Evolutionary conservation across 2,329 filamentous ascomycete species (phyloP), one percentile per base, ranked within the genome.

Genomic region (Calonectria pteridis): DNA sequence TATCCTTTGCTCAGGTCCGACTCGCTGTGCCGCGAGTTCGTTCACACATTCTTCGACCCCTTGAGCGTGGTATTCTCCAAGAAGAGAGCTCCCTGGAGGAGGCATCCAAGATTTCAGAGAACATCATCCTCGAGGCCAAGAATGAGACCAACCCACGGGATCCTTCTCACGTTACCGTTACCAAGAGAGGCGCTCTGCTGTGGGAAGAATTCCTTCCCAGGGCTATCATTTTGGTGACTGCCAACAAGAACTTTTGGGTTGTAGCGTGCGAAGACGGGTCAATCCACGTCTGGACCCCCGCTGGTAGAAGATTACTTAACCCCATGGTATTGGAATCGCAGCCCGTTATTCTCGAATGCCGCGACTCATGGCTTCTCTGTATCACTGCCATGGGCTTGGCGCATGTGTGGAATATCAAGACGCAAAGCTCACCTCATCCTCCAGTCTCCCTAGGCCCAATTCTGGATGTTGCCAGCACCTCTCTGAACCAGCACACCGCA

Each of bases 181-280:
- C 93, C 2, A 96, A 95, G 82, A 92, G 95, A 69, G 95, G 95
- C 6, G 92, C 93, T 70, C 88, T 94, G 1, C 84, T 98, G 4
- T 99, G 97, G 97, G 95, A 98, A 81, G 97, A 99, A 81, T 99
- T 95, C 80, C 86, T 99, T 18, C 96, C 96, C 0, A 91, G 93
- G 72, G 92, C 95, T 7, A 94, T 98, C 29, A 90, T 99, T n/a
- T 89, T 98, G 1, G 93, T 97, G 1, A 97, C 96, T 0, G 97
- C 95, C 3, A 98, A 95, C 83, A 93, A 93, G 79, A 92, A 94
- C 77, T 96, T 98, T 82, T 99, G 97, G 94, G 94, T 94, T 0
- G 96, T 94, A 20, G 96, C 94, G 13, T 98, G 96, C 80, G 97
- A 99, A 83, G 97, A 98, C 81, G 97, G 95, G 20, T 95, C 93